Percentiles rank a stretch among this genome's conserved stretches.
phyloP scores from a whole-genome alignment of 2,329 filamentous ascomycete genomes.

The Ceratocystis smalleyi region DNA sequence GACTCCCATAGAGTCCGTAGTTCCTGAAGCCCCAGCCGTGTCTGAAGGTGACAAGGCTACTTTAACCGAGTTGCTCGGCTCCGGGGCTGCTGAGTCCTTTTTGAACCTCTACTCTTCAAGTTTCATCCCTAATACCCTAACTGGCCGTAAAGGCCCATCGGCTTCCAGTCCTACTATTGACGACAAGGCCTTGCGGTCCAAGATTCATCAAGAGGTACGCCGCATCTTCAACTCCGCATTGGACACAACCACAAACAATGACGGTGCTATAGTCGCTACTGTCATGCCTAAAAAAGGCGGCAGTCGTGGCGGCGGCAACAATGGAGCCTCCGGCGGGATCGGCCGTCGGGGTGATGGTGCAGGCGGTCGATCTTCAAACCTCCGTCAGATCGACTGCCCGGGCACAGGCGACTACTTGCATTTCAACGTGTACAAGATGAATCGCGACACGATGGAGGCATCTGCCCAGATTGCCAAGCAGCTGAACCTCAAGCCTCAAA shows the following conservation, averaged over 20 bases:
- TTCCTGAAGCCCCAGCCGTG: slow-evolving; percentile 19
- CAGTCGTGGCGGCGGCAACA: slow-evolving; percentile 13
- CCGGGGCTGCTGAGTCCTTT: slow-evolving; percentile 28
- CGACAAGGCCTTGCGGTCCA: slow-evolving; percentile 32
- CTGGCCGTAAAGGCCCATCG: slow-evolving; percentile 22
- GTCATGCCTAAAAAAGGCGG: slow-evolving; percentile 36
- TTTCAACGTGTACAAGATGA: slow-evolving; percentile 90
- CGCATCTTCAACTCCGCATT: slow-evolving; percentile 65
- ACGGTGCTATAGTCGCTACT: slow-evolving; percentile 47
- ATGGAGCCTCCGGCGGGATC: slow-evolving; percentile 2
- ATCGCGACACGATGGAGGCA: slow-evolving; percentile 91
- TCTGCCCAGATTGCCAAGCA: slow-evolving; percentile 60
- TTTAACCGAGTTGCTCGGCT: slow-evolving; percentile 28
- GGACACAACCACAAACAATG: slow-evolving; percentile 51
- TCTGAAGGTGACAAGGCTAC: slow-evolving; percentile 23
- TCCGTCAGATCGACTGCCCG: slow-evolving; percentile 16
- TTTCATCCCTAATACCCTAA: slow-evolving; percentile 21
- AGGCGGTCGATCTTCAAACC: slow-evolving; percentile 6
- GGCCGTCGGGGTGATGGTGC: slow-evolving; percentile 16
- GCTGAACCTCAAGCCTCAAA: slow-evolving; percentile 57
- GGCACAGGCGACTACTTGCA: slow-evolving; percentile 60
- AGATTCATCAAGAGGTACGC: slow-evolving; percentile 49
- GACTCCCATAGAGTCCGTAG: slow-evolving; percentile 23
- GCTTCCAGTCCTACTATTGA: slow-evolving; percentile 29
- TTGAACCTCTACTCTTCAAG: slow-evolving; percentile 29